Percentiles rank a stretch among this genome's conserved stretches.
Evolutionary conservation across 2,329 filamentous ascomycete genomes (phyloP).

Genomic region (Podosphaera xanthii): DNA sequence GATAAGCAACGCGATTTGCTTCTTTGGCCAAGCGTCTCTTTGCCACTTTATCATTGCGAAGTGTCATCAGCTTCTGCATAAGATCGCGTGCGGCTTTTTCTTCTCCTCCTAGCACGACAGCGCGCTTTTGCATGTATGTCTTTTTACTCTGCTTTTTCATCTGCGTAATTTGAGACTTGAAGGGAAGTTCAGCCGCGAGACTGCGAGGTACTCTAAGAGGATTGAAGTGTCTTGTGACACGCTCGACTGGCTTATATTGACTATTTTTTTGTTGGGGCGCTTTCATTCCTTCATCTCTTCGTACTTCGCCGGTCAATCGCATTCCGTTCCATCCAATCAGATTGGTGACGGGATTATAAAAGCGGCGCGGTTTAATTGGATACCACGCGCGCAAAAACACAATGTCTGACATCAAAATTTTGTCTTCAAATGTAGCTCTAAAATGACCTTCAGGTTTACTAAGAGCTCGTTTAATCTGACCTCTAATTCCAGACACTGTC

Average conservation of each 20-base stretch:
- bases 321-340: slow-evolving; percentile 78
- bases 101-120: slow-evolving; percentile 65
- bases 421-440: slow-evolving; percentile 95
- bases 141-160: slow-evolving; percentile 58
- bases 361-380: slow-evolving; percentile 79
- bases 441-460: slow-evolving; percentile 88
- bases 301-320: slow-evolving; percentile 82
- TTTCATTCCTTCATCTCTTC: slow-evolving; percentile 47
- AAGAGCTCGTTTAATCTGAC: slow-evolving; percentile 90
- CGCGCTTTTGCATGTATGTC: slow-evolving; percentile 89
- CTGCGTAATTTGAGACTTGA: slow-evolving; percentile 69
- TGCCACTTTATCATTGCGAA: slow-evolving; percentile 74
- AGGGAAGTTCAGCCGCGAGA: slow-evolving; percentile 66
- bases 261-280: slow-evolving; percentile 70
- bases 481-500: slow-evolving; percentile 84
- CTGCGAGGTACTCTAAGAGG: slow-evolving; percentile 48
- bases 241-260: slow-evolving; percentile 51
- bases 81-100: slow-evolving; percentile 75
- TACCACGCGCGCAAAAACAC: slow-evolving; percentile 95
- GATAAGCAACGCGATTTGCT: slow-evolving; percentile 57
- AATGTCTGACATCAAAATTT: slow-evolving; percentile 89
- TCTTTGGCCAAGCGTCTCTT: slow-evolving; percentile 74
- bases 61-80: slow-evolving; percentile 77
- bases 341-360: slow-evolving; percentile 93
- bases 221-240: slow-evolving; percentile 54